Conservation (phyloP, 192 early-diverging fungal genomes). For the Podila verticillata region DNA sequence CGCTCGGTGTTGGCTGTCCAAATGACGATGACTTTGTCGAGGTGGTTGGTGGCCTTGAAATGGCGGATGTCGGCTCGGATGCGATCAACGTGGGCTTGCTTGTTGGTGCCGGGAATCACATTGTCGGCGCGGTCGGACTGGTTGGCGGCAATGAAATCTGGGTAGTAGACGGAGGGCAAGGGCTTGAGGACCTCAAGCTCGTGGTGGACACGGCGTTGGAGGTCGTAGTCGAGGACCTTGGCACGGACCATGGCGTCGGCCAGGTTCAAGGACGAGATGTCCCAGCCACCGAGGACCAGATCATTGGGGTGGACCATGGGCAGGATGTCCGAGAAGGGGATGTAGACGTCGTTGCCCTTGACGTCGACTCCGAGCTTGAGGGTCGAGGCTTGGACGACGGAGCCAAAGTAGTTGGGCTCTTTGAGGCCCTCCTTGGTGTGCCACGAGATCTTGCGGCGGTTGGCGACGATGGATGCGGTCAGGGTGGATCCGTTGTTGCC, state of each 20-base stretch:
- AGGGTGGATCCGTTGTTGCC: slow-evolving; percentile 99
- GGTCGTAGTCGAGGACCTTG: slow-evolving; percentile 94
- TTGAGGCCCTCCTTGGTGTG: slow-evolving; percentile 93
- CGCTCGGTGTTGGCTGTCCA: slow-evolving; percentile 99
- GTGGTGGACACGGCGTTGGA: slow-evolving; percentile 91
- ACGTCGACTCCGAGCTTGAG: slow-evolving; percentile 91
- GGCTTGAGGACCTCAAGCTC: slow-evolving; percentile 86
- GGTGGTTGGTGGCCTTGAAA: slow-evolving; percentile 87
- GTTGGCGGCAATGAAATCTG: slow-evolving; percentile 99
- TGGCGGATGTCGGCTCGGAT: slow-evolving; percentile 96
- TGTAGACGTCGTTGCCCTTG: slow-evolving; percentile 89
- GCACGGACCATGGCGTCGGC: slow-evolving; percentile 94
- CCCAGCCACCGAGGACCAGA: slow-evolving; percentile 98
- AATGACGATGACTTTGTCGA: slow-evolving; percentile 95
- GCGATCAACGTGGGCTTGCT: slow-evolving; percentile 91
- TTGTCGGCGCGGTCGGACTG: slow-evolving; percentile 98
- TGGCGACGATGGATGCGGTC: slow-evolving; percentile 96
- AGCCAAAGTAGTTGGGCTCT: slow-evolving; percentile 96
- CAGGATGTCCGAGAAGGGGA: slow-evolving; percentile 93
- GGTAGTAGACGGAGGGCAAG: slow-evolving; percentile 97
- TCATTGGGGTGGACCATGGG: slow-evolving; percentile 98
- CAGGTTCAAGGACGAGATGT: slow-evolving; percentile 89
- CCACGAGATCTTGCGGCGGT: slow-evolving; percentile 90
- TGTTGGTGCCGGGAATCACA: slow-evolving; percentile 80
- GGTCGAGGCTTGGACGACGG: slow-evolving; percentile 95